Evolutionary conservation across 306 rosid genomes (phyloP), one percentile per base, ranked within the genome.

Genomic region (Cicer cuneatum): DNA sequence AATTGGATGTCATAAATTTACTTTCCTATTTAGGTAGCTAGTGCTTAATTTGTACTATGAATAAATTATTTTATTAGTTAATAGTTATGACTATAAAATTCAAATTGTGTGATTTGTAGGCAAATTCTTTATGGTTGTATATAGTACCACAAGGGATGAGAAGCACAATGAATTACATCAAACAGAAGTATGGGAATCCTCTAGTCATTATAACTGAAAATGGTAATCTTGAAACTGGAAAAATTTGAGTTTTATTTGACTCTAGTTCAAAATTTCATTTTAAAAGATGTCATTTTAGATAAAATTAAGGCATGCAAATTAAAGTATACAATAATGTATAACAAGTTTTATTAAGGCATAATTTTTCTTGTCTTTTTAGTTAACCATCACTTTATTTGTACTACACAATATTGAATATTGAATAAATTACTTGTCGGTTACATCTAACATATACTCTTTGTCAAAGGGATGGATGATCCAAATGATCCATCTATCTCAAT

Each of bases 401-500:
- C n/a, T 15, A 8, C 21, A 39, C 18, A 71, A n/a, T 18, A 54
- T 58, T 24, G 63, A 57, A 35, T 18, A 59, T 9, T 53, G 52
- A 71, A 52, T 33, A 5, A 35, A 35, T 24, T 24, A 35, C n/a
- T 24, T 29, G 46, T 53, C 13, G 29, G 13, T 4, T 67, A 57
- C 51, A 15, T 76, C 16, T 12, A 18, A 33, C 6, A 64, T 18
- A 16, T 8, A 3, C 14, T 15, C 2, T 43, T 68, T 35, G 19
- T 69, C 7, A 53, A 68, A 93, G 96, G 98, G 12, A 93, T 93
- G 97, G 96, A 93, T 80, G 98, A 93, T 79, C 84, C 91, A 48
- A 90, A 90, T 65, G 33, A 56, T 56, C 65, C 42, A n/a, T 15
- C 37, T 1, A 82, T 73, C 62, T 21, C 95, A 16, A 76, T 85